Conservation (phyloP, 2,329 filamentous ascomycete species). For the Claviceps sp. region DNA sequence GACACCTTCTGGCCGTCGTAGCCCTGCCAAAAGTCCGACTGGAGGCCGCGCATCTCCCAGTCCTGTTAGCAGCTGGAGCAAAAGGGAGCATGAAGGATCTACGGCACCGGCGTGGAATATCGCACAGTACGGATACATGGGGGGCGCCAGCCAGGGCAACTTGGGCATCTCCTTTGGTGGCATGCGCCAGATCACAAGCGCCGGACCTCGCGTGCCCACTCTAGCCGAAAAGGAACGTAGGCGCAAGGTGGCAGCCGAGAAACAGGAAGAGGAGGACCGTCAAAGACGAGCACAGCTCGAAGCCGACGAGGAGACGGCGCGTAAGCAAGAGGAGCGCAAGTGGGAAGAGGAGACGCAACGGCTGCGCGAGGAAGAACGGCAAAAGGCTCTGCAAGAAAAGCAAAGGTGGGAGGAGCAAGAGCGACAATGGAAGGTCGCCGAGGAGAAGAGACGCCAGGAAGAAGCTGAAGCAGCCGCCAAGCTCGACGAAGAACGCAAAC, state of each 20-base stretch:
- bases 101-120: slow-evolving; percentile 96
- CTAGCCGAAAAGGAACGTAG: slow-evolving; percentile 71
- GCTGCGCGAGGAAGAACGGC: slow-evolving; percentile 45
- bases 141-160: slow-evolving; percentile 89
- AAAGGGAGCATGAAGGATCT: slow-evolving; percentile 61
- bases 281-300: slow-evolving; percentile 32
- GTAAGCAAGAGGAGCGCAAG: slow-evolving; percentile 47
- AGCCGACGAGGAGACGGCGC: slow-evolving; percentile 48
- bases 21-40: slow-evolving; percentile 45
- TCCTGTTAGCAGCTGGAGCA: slow-evolving; percentile 79
- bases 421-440: slow-evolving; percentile 61
- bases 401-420: slow-evolving; percentile 68
- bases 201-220: slow-evolving; percentile 65
- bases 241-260: slow-evolving; percentile 46
- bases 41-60: slow-evolving; percentile 36
- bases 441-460: slow-evolving; percentile 56
- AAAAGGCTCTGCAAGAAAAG: slow-evolving; percentile 52
- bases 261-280: slow-evolving; percentile 41
- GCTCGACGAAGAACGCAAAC: slow-evolving; percentile 51
- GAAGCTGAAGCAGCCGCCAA: slow-evolving; percentile 59
- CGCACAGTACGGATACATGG: slow-evolving; percentile 96
- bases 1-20: slow-evolving; percentile 38
- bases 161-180: slow-evolving; percentile 87
- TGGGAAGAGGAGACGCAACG: slow-evolving; percentile 54
- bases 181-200: slow-evolving; percentile 80